Base-by-base conservation (phyloP, 2,329 filamentous ascomycete genomes). In the Teratosphaeriaceae sp. region DNA sequence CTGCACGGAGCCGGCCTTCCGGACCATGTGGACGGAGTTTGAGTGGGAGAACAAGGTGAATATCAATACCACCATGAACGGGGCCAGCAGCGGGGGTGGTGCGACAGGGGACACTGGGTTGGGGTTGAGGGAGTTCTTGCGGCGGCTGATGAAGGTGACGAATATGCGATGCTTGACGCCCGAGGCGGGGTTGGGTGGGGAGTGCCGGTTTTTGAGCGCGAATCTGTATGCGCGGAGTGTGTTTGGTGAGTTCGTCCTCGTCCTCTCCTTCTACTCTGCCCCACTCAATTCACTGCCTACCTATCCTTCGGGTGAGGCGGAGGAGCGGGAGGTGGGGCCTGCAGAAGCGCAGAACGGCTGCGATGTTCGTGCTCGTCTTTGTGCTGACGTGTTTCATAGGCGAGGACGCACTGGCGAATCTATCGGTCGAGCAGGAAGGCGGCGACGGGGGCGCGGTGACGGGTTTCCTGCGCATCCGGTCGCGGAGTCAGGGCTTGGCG, bases 41-140 rank as follows among this genome's bases (percentile, higher is more conserved):
- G 92, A 98, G 65, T 98, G 92, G 92, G 92, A 98, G 75, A 98
- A 98, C 73, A 98, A 98, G 78, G 90, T 98, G 67, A 98, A 98
- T 71, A 97, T 98, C 71, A 96, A 96, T 70, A 94, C 87, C 51
- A 97, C 96, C 75, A 58, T 65, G 58, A n/a, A n/a, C n/a, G 55
- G 56, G 16, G 48, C 54, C n/a, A 88, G 87, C 54, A 94, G 90
- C 6, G 31, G 18, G 31, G 15, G 27, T 30, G 31, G 31, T 7
- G n/a, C 15, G 5, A 34, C 31, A n/a, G n/a, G n/a, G n/a, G n/a
- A n/a, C n/a, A n/a, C n/a, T n/a, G n/a, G n/a, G n/a, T n/a, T n/a
- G 73, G 84, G 80, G 21, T 74, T 98, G 48, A 80, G 90, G 38
- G 88, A 94, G 16, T 98, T 98, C 79, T 71, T 98, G 51, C 84